A percentile compares a stretch with the other conserved stretches of the same genome.
Conservation (phyloP, 495 filamentous ascomycete genomes). For the Penicillium canariense region DNA sequence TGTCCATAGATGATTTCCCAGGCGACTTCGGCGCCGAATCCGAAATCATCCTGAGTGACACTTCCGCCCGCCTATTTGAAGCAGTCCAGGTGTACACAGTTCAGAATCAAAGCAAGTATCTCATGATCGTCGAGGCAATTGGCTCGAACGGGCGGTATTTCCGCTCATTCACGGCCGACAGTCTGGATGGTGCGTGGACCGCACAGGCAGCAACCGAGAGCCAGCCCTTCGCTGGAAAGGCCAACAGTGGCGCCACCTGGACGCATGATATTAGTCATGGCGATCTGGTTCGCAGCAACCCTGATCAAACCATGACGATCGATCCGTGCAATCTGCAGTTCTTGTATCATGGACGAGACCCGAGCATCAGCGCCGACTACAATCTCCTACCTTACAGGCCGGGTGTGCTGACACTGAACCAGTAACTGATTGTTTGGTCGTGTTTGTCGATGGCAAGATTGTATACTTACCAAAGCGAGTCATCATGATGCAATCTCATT, state of each 20-base stretch:
- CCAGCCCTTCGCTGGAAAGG: slow-evolving; percentile 58
- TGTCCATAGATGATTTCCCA: slow-evolving; percentile 59
- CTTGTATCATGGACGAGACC: slow-evolving; percentile 54
- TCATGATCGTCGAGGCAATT: slow-evolving; percentile 65
- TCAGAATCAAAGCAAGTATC: slow-evolving; percentile 47
- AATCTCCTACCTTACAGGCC: slow-evolving; percentile 44
- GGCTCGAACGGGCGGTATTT: slow-evolving; percentile 58
- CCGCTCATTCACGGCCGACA: slow-evolving; percentile 59
- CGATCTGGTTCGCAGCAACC: slow-evolving; percentile 51
- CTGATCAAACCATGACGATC: slow-evolving; percentile 56
- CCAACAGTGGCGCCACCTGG: slow-evolving; percentile 61
- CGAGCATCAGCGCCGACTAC: slow-evolving; percentile 23
- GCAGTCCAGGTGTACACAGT: slow-evolving; percentile 64
- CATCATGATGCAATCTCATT: too few relatives aligned
- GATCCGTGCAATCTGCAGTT: slow-evolving; percentile 59
- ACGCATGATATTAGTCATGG: slow-evolving; percentile 65
- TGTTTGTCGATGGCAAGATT: too few relatives aligned
- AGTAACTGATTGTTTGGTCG: slow-evolving; percentile 4
- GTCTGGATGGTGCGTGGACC: slow-evolving; percentile 54
- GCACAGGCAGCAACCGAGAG: slow-evolving; percentile 50
- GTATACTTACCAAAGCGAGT: too few relatives aligned
- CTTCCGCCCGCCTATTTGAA: slow-evolving; percentile 57
- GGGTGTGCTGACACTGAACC: slow-evolving; percentile 50
- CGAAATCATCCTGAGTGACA: slow-evolving; percentile 49
- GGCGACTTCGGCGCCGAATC: slow-evolving; percentile 52